Conservation (phyloP, 306 rosid species). For the Inga laurina region DNA sequence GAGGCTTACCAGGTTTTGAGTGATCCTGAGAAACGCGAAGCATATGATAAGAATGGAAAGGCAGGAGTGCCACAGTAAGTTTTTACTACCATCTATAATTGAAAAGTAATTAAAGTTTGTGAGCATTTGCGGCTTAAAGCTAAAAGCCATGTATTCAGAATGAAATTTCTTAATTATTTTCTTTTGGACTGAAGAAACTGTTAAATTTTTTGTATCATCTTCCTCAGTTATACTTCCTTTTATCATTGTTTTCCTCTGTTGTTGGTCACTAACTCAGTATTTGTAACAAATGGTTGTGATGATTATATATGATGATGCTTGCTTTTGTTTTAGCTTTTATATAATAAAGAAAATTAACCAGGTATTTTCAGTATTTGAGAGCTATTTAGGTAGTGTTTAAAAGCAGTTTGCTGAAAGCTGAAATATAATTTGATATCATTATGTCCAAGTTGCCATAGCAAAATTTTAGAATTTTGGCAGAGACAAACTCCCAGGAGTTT, state of each 20-base stretch:
- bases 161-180: slow-evolving; percentile 4
- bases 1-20: slow-evolving; percentile 99
- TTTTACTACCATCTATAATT: slow-evolving; percentile 28
- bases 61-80: slow-evolving; percentile 81
- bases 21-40: slow-evolving; percentile 91
- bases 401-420: background rate
- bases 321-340: background rate
- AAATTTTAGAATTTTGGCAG: slow-evolving; percentile 4
- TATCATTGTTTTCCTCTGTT: background rate
- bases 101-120: slow-evolving; percentile 9
- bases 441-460: background rate
- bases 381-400: slow-evolving; percentile 12
- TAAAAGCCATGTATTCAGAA: slow-evolving; percentile 2
- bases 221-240: slow-evolving; percentile 19
- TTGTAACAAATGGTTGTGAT: background rate
- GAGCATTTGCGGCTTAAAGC: slow-evolving; percentile 10
- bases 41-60: slow-evolving; percentile 81
- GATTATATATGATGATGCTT: background rate
- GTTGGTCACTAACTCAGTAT: background rate
- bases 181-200: too few relatives aligned
- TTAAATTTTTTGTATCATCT: background rate
- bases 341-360: background rate
- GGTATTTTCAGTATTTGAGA: background rate
- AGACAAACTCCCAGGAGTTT: slow-evolving; percentile 7
- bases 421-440: slow-evolving; percentile 9